Evolutionary conservation across 2,329 filamentous ascomycete genomes (phyloP), one percentile per base, ranked within the genome.

Genomic region (Cladosporium sp.): DNA sequence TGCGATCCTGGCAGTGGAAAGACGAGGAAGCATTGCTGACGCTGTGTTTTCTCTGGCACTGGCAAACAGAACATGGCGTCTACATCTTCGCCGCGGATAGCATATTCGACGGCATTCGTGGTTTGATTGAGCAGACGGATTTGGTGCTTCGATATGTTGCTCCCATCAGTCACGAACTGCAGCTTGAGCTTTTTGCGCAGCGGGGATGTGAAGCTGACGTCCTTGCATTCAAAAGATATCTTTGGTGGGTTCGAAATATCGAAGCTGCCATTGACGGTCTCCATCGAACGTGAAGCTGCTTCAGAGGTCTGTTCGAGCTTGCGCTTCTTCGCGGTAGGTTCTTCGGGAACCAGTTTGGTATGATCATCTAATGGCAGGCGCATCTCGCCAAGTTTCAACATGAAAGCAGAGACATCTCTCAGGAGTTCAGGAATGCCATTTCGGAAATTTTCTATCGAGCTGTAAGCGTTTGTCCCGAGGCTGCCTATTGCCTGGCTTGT

Each of bases 131-230:
- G 58, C 28, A 71, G 54, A 11, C 68, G 55, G 19, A 72, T 61
- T 56, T 70, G 67, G 36, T 63, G 59, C 42, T 52, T 64, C 11
- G 51, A 60, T 11, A 60, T 56, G 20, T 73, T 67, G 5, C 60
- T 37, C 22, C 62, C 61, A 50, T 72, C 72, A 37, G 60, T 49
- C 34, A 82, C 75, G n/a, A 87, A 69, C 67, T 86, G 81, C 28
- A 88, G 74, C 50, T 77, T 82, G 60, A 86, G 75, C 74, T 87
- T 87, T 75, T 87, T 88, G 55, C 85, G 76, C 65, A 84, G 81
- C 3, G 85, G 85, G 0, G 86, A 76, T 15, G 83, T 78, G 70
- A 87, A 86, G 58, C 82, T 85, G 57, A 85, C 74, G 64, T 86
- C 84, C 58, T 78, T 76, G 60, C 80, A 74, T 60, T 78, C 78